phyloP scores from a whole-genome alignment of 2,329 filamentous ascomycete species.

The Colletotrichum chrysophilum region DNA sequence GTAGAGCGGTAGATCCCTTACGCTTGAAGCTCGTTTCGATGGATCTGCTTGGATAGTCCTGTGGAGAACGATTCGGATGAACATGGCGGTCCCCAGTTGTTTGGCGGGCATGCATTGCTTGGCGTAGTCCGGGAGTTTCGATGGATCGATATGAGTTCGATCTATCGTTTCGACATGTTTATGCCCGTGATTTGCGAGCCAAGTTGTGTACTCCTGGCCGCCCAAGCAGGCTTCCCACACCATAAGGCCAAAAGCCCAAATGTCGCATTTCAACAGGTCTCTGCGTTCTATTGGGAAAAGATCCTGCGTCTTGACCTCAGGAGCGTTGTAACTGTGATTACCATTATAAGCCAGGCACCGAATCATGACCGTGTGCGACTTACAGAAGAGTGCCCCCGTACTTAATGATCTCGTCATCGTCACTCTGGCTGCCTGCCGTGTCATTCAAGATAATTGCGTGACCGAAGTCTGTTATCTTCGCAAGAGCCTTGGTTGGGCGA shows the following conservation, averaged over 20 bases:
- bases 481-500: neutral
- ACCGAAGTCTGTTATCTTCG: neutral
- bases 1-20: neutral
- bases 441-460: neutral
- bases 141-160: neutral
- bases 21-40: neutral
- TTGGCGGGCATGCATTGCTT: neutral
- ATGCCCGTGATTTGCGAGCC: neutral
- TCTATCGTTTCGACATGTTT: too few relatives aligned
- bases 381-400: neutral
- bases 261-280: neutral
- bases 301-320: neutral
- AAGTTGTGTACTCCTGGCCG: neutral
- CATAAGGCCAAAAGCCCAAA: neutral
- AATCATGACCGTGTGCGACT: fast-evolving
- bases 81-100: neutral
- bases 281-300: neutral
- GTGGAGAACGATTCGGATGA: neutral
- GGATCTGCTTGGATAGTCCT: neutral
- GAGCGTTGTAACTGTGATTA: neutral
- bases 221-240: neutral
- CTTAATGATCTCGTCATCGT: neutral
- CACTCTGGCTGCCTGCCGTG: neutral
- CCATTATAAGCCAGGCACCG: fast-evolving
- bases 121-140: neutral